phyloP scores from a whole-genome alignment of 2,329 filamentous ascomycete genomes.

The Botryosphaeria agaves region DNA sequence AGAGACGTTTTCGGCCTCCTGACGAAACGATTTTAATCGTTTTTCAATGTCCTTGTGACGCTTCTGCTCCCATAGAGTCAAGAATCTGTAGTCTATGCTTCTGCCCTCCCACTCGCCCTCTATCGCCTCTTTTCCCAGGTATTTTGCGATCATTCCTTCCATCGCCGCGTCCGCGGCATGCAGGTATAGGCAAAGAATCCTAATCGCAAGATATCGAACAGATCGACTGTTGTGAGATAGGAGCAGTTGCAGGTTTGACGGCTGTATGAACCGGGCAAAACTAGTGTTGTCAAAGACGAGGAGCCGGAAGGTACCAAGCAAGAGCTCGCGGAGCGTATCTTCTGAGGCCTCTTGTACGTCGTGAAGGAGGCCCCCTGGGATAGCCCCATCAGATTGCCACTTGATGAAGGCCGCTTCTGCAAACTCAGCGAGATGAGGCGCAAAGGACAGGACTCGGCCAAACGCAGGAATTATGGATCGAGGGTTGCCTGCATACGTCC shows the following conservation, averaged over 20 bases:
- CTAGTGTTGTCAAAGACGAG: constrained; percentile 55
- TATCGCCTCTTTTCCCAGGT: constrained; percentile 43
- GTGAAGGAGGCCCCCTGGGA: no score
- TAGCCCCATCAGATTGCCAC: background rate
- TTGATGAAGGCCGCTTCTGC: constrained; percentile 35
- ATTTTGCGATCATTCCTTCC: constrained; percentile 49
- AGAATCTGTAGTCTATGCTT: constrained; percentile 61
- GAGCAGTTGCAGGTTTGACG: constrained; percentile 49
- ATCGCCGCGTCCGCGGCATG: constrained; percentile 64
- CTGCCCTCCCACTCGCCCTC: constrained; percentile 59
- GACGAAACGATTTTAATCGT: constrained; percentile 1
- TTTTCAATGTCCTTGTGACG: constrained; percentile 23
- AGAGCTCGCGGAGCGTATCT: constrained; percentile 22
- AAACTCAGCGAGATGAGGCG: constrained; percentile 61
- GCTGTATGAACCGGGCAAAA: constrained; percentile 48
- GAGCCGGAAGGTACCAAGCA: constrained; percentile 62
- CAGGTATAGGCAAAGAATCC: constrained; percentile 64
- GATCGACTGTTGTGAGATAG: constrained; percentile 40
- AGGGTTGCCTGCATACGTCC: constrained; percentile 34
- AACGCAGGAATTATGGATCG: constrained; percentile 46
- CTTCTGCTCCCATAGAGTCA: constrained; percentile 45
- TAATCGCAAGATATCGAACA: constrained; percentile 65
- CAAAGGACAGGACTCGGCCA: constrained; percentile 64
- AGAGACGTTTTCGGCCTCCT: background rate
- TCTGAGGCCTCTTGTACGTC: constrained; percentile 19